Evolutionary conservation across 2,329 filamentous ascomycete genomes (phyloP).

Genomic region (Arthrobotrys sphaeroides): DNA sequence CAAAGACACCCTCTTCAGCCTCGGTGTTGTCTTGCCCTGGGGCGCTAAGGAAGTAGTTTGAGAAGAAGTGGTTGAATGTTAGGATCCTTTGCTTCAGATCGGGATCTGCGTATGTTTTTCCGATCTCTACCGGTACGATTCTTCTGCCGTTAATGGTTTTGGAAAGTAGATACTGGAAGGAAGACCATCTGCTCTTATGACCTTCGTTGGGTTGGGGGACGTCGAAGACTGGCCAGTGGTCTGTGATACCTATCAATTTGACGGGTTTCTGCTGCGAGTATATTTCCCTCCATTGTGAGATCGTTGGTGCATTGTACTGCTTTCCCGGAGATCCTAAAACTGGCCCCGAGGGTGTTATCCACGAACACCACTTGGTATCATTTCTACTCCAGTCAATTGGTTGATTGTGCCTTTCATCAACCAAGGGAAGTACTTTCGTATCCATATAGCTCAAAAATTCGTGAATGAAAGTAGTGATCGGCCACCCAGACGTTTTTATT

Average conservation of each 20-base stretch:
- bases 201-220: neutral
- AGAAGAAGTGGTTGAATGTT: constrained; percentile 76
- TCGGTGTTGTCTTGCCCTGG: constrained; percentile 29
- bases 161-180: constrained; percentile 76
- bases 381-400: neutral
- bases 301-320: neutral
- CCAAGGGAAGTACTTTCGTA: neutral
- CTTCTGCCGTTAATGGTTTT: constrained; percentile 79
- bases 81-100: constrained; percentile 86
- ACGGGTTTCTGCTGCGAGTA: constrained; percentile 23
- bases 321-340: neutral
- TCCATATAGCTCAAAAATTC: constrained; percentile 21
- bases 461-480: constrained; percentile 18
- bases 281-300: constrained; percentile 20
- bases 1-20: constrained; percentile 61
- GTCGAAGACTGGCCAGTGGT: constrained; percentile 41
- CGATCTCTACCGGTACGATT: constrained; percentile 85
- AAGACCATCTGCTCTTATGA: constrained; percentile 69
- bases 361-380: neutral
- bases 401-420: constrained; percentile 8
- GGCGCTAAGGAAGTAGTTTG: constrained; percentile 66
- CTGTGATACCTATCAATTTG: constrained; percentile 18
- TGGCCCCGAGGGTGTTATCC: neutral
- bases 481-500: constrained; percentile 45
- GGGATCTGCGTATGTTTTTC: constrained; percentile 84